Evolutionary conservation across 73 alveolate genomes (phyloP).

Genomic region (Vitrella brassicaformis): DNA sequence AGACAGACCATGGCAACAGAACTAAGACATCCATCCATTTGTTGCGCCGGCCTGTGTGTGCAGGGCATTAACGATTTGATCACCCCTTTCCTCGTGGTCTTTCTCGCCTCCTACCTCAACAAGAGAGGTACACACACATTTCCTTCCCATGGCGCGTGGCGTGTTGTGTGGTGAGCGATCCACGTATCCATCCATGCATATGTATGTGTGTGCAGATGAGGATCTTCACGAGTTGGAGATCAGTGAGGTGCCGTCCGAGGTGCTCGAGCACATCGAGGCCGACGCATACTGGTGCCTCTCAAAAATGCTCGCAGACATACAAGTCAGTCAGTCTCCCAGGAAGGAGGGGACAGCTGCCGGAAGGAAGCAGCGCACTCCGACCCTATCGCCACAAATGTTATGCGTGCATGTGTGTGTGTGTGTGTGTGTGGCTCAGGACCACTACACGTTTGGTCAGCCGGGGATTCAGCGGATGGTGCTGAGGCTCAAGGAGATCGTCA

Average conservation of each 20-base stretch:
- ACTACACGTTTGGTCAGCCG: conserved; percentile 73
- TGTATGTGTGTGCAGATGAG: too few species aligned
- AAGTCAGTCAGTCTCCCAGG: too few species aligned
- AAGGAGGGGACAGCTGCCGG: too few species aligned
- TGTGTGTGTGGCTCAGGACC: conserved; percentile 67
- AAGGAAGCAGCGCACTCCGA: too few species aligned
- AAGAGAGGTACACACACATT: too few species aligned
- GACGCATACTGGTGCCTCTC: conserved; percentile 67
- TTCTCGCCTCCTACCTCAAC: too few species aligned
- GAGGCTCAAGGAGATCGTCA: conserved; percentile 61
- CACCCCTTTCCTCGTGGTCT: conserved; percentile 68
- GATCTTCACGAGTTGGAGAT: too few species aligned
- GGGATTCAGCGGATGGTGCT: conserved; percentile 66
- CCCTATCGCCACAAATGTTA: too few species aligned
- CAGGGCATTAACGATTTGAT: conserved; percentile 83
- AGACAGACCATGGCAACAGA: not conserved
- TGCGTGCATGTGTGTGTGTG: not conserved
- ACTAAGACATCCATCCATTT: not conserved
- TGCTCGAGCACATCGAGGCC: conserved; percentile 47
- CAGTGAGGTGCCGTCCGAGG: too few species aligned
- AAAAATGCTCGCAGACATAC: conserved; percentile 14
- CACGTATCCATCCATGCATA: too few species aligned
- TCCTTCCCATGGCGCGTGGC: too few species aligned
- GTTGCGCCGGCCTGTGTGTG: conserved; percentile 34
- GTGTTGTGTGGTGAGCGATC: too few species aligned